Conservation (phyloP, 2,329 filamentous ascomycete genomes). For the Claviceps fusiformis region DNA sequence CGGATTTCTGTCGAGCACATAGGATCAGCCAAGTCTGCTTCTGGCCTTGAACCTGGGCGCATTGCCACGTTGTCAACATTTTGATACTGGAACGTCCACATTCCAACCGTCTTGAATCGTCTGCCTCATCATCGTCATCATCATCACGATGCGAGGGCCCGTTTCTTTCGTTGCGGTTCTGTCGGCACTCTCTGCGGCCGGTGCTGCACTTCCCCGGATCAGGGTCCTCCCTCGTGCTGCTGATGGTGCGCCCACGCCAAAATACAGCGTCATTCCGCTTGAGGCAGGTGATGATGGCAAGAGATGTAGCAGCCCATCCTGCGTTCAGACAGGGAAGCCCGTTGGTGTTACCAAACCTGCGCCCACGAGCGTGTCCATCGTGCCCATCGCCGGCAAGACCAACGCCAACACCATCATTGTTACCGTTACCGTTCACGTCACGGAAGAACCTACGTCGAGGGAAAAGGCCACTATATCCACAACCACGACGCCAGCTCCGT, state of each 20-base stretch:
- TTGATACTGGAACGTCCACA: background rate
- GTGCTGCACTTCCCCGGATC: constrained; percentile 16
- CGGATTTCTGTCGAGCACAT: background rate
- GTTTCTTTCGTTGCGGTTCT: constrained; percentile 18
- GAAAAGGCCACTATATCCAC: background rate
- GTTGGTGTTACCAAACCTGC: constrained; percentile 10
- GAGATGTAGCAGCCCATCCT: background rate
- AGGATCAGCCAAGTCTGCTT: background rate
- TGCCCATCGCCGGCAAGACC: constrained; percentile 13
- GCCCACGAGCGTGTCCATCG: constrained; percentile 13
- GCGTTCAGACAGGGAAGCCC: constrained; percentile 4
- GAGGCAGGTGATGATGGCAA: constrained; percentile 17
- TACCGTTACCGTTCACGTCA: background rate
- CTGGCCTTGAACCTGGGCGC: background rate
- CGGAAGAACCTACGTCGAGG: constrained; percentile 1
- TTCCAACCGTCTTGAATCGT: background rate
- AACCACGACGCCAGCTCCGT: background rate
- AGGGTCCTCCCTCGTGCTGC: constrained; percentile 12
- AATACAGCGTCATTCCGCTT: constrained; percentile 26
- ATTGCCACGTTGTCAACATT: background rate
- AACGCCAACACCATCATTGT: constrained; percentile 1
- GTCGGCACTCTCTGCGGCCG: constrained; percentile 13
- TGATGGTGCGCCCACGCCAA: constrained; percentile 13
- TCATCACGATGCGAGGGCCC: constrained; percentile 18
- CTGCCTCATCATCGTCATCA: constrained; percentile 4